phyloP scores from a whole-genome alignment of 2,329 filamentous ascomycete genomes.

The Aciculosporium take region DNA sequence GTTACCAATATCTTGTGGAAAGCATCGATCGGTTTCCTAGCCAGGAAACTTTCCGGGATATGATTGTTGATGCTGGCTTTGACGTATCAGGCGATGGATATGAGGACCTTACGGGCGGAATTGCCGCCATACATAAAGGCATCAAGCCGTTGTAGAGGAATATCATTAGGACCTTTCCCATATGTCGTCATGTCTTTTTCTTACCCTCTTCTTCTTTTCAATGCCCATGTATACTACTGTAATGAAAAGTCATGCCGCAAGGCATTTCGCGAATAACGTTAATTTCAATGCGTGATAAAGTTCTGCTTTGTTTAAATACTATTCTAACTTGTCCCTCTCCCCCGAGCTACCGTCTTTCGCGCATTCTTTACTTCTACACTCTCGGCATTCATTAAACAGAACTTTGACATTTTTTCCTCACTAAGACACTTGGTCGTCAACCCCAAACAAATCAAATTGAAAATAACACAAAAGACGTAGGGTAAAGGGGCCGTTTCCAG shows the following conservation, averaged over 20 bases:
- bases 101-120: slow-evolving; percentile 81
- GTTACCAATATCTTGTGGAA: slow-evolving; percentile 97
- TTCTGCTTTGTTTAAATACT: neutral
- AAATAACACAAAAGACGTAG: slow-evolving; percentile 6
- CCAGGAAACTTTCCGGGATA: slow-evolving; percentile 68
- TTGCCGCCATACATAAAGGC: slow-evolving; percentile 92
- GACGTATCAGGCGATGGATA: slow-evolving; percentile 68
- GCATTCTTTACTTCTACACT: neutral
- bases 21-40: slow-evolving; percentile 88
- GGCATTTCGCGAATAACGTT: slow-evolving; percentile 9
- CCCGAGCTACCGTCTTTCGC: neutral
- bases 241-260: slow-evolving; percentile 1
- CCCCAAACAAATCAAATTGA: slow-evolving; percentile 20
- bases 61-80: slow-evolving; percentile 79
- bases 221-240: neutral
- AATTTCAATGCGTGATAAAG: neutral
- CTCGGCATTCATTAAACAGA: neutral
- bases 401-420: neutral
- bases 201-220: neutral
- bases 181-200: neutral
- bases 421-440: slow-evolving; percentile 9
- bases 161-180: neutral
- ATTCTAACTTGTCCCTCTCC: neutral
- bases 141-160: slow-evolving; percentile 55
- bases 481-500: slow-evolving; percentile 12